Percentiles rank a stretch among this genome's conserved stretches.
phyloP scores from a whole-genome alignment of 2,329 filamentous ascomycete genomes.

The Fusarium sp. region DNA sequence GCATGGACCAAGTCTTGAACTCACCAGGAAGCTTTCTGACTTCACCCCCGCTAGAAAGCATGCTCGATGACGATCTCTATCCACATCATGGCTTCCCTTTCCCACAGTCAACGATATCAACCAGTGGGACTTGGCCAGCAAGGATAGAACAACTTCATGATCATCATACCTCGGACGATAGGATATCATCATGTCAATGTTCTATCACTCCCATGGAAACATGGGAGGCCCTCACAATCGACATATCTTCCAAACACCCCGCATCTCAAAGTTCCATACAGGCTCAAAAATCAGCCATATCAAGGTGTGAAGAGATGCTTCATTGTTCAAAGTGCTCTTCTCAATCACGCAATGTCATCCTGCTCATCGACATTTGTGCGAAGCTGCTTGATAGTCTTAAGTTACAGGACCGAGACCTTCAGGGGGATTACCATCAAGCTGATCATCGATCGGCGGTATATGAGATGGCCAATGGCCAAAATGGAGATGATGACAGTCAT shows the following conservation, averaged over 20 bases:
- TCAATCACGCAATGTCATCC: background rate
- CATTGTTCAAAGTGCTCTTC: background rate
- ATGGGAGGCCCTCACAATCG: background rate
- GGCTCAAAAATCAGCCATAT: background rate
- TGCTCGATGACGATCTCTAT: background rate
- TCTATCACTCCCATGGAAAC: background rate
- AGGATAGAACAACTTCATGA: background rate
- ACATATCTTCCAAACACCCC: background rate
- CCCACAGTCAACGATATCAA: background rate
- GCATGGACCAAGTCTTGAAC: background rate
- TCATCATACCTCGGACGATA: accelerated
- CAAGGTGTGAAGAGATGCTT: background rate
- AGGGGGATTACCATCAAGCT: accelerated
- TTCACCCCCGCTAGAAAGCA: background rate
- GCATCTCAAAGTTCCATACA: background rate
- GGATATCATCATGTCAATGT: background rate
- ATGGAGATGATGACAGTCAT: background rate
- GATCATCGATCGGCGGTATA: background rate
- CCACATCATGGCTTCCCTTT: background rate
- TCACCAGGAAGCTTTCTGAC: background rate
- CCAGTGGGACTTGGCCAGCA: too few species aligned
- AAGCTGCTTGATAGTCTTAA: background rate
- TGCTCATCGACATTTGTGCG: background rate
- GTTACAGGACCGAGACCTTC: background rate
- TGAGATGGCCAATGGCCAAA: background rate